Percentiles rank a stretch among this genome's conserved stretches.
These are phyloP conservation scores for Rhynchospora pubera DNA, from an alignment of 176 grass and related monocot species.

Conservation along the genomic window DNA sequence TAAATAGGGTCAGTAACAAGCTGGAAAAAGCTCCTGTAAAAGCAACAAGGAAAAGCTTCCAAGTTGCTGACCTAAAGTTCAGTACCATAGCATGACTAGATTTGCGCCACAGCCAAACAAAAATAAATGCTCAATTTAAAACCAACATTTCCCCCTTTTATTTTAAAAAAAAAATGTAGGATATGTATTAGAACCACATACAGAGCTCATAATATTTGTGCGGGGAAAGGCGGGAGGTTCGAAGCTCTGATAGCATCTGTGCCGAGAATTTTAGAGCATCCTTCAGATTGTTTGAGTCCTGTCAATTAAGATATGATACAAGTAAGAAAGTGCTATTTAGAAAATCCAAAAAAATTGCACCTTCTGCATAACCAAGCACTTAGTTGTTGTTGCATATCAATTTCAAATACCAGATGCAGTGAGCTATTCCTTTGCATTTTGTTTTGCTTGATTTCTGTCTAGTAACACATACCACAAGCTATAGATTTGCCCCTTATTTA, in stretches of 20 bases:
- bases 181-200: conserved; percentile 29
- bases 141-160: background rate
- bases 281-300: conserved; percentile 97
- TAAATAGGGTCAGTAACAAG: background rate
- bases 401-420: background rate
- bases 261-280: conserved; percentile 96
- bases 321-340: background rate
- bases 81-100: background rate
- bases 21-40: background rate
- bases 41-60: background rate
- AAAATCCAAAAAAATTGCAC: background rate
- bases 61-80: background rate
- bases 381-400: background rate
- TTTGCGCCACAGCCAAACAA: background rate
- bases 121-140: background rate
- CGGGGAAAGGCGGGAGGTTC: conserved; percentile 87
- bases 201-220: conserved; percentile 98
- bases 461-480: background rate
- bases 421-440: background rate
- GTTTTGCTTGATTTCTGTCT: background rate
- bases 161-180: background rate
- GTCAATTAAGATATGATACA: conserved; percentile 23
- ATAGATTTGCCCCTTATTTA: background rate
- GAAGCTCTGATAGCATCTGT: conserved; percentile 98
- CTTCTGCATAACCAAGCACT: background rate